Evolutionary conservation across 2,329 filamentous ascomycete genomes (phyloP).

Genomic region (Aureobasidium sp.): DNA sequence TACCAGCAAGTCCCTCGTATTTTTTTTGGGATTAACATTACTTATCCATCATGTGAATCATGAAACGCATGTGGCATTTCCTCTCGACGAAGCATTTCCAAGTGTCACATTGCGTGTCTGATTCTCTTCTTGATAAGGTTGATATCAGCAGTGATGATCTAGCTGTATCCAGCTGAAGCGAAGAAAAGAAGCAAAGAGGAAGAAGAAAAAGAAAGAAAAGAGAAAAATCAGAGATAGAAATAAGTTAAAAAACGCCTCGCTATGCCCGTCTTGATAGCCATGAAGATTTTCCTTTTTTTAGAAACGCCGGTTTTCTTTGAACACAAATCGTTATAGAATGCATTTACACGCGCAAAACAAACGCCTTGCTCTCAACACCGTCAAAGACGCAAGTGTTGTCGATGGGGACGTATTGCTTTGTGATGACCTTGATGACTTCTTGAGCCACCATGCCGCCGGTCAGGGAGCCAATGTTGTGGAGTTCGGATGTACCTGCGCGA

Average conservation of each 20-base stretch:
- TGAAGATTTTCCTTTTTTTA: neutral
- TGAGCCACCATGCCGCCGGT: slow-evolving; percentile 93
- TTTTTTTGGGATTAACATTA: no score
- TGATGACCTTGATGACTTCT: slow-evolving; percentile 85
- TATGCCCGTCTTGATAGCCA: slow-evolving; percentile 7
- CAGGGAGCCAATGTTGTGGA: slow-evolving; percentile 86
- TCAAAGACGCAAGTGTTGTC: slow-evolving; percentile 60
- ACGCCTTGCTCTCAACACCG: slow-evolving; percentile 50
- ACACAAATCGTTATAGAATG: no score
- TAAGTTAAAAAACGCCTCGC: slow-evolving; percentile 11
- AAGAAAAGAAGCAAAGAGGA: no score
- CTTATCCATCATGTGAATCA: no score
- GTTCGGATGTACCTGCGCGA: slow-evolving; percentile 72
- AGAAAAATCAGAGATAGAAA: neutral
- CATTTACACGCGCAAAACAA: slow-evolving; percentile 38
- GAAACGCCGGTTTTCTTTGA: neutral
- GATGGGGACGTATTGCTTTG: slow-evolving; percentile 59
- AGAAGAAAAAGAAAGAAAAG: neutral
- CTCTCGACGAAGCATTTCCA: no score
- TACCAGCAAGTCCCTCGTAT: no score
- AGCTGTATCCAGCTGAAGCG: no score
- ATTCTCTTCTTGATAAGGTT: no score
- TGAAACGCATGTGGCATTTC: no score
- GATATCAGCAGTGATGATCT: no score
- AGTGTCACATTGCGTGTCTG: no score